Evolutionary conservation across 179 eudicot genomes (phyloP).

Genomic region (Heliamphora ciliata): DNA sequence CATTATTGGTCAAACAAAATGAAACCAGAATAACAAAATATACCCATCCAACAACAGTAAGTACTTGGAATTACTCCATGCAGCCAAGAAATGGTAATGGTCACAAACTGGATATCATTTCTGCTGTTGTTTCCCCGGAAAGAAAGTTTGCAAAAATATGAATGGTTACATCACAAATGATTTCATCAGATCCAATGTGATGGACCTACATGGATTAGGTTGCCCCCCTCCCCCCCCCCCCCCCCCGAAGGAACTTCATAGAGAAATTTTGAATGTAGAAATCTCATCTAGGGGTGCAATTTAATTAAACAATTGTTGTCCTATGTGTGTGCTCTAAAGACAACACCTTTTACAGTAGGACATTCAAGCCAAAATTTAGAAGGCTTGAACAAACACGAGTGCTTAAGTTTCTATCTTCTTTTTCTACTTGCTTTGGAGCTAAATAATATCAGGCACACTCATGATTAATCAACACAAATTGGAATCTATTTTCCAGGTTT

Average conservation of each 20-base stretch:
- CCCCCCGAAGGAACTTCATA: not conserved
- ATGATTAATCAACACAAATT: not conserved
- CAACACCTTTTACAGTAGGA: not conserved
- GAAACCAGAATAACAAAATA: not conserved
- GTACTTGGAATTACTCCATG: not conserved
- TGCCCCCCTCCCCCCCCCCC: not conserved
- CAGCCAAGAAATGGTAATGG: not conserved
- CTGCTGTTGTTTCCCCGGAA: not conserved
- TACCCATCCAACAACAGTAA: not conserved
- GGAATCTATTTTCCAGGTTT: not conserved
- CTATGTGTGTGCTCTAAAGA: not conserved
- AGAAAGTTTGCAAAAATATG: not conserved
- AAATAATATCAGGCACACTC: not conserved
- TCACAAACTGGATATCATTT: not conserved
- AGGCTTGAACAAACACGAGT: too few relatives aligned
- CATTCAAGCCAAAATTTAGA: not conserved
- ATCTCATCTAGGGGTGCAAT: not conserved
- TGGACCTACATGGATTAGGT: not conserved
- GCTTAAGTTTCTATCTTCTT: not conserved
- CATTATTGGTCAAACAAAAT: not conserved
- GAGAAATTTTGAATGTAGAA: not conserved
- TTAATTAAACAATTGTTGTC: not conserved
- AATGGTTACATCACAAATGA: not conserved
- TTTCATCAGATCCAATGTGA: not conserved
- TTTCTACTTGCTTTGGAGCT: not conserved